A percentile compares a stretch with the other conserved stretches of the same genome.
Evolutionary conservation across 805 yeast species (phyloP).

Genomic region (Candida easanensis): DNA sequence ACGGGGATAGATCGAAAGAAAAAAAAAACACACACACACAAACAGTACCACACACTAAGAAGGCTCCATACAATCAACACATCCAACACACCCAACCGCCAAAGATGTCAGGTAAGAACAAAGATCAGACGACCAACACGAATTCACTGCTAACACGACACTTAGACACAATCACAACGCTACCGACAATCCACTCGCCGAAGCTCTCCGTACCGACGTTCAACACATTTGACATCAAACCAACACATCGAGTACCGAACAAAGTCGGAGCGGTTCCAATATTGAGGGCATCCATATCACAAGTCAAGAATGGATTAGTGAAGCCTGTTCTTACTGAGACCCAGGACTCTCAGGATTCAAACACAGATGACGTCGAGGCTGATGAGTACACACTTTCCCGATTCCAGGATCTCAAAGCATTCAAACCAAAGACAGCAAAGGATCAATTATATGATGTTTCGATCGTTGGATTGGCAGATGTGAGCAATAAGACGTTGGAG

Average conservation of each 20-base stretch:
- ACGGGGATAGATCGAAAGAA: too few species aligned
- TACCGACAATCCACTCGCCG: slow-evolving; percentile 3
- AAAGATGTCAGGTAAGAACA: neutral
- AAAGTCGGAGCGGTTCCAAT: slow-evolving; percentile 22
- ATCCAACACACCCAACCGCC: neutral
- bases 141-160: neutral
- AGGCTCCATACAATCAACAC: too few species aligned
- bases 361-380: slow-evolving; percentile 1
- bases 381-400: slow-evolving; percentile 11
- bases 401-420: slow-evolving; percentile 27
- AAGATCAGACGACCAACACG: neutral
- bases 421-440: slow-evolving; percentile 27
- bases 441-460: slow-evolving; percentile 37
- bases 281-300: slow-evolving; percentile 7
- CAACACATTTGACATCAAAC: slow-evolving; percentile 1
- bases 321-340: neutral
- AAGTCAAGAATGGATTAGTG: neutral
- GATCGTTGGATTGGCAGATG: slow-evolving; percentile 34
- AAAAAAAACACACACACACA: too few species aligned
- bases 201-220: slow-evolving; percentile 5
- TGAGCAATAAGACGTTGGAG: slow-evolving; percentile 32
- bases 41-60: too few species aligned
- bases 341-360: neutral
- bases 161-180: slow-evolving; percentile 2
- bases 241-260: slow-evolving; percentile 14